Evolutionary conservation across 495 filamentous ascomycete genomes (phyloP).

Genomic region (Penicillium desertorum): DNA sequence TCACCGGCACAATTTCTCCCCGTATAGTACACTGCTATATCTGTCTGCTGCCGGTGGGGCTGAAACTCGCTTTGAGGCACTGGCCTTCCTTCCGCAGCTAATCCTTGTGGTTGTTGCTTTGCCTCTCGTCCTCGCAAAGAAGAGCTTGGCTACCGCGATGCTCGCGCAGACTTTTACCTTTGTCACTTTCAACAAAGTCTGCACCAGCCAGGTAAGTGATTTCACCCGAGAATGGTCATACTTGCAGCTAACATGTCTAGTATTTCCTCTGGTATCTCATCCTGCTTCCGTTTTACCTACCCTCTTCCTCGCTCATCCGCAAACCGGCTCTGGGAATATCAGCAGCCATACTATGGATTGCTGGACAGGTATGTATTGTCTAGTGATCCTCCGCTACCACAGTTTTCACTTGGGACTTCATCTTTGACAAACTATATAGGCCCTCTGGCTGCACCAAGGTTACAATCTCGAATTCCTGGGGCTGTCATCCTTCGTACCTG

Average conservation of each 20-base stretch:
- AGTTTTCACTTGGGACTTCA: neutral
- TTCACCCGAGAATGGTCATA: too few relatives aligned
- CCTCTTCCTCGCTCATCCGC: slow-evolving; percentile 67
- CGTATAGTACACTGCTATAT: slow-evolving; percentile 91
- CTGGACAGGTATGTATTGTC: slow-evolving; percentile 52
- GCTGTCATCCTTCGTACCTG: slow-evolving; percentile 78
- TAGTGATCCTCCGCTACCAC: neutral
- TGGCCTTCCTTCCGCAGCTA: slow-evolving; percentile 88
- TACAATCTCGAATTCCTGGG: slow-evolving; percentile 88
- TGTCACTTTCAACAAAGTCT: slow-evolving; percentile 97
- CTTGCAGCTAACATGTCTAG: slow-evolving; percentile 41
- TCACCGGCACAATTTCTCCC: slow-evolving; percentile 97
- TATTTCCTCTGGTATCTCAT: slow-evolving; percentile 98
- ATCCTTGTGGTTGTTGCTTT: slow-evolving; percentile 72
- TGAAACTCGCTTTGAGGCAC: slow-evolving; percentile 61
- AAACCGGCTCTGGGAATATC: slow-evolving; percentile 58
- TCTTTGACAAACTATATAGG: slow-evolving; percentile 42
- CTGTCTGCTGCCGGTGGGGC: slow-evolving; percentile 63
- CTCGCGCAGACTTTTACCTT: slow-evolving; percentile 99
- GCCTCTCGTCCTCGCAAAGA: slow-evolving; percentile 78
- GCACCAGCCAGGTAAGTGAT: slow-evolving; percentile 81
- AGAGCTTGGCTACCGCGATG: slow-evolving; percentile 79
- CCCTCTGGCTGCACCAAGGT: slow-evolving; percentile 82
- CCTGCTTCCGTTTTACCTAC: slow-evolving; percentile 88
- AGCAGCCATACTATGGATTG: slow-evolving; percentile 69